These are phyloP conservation scores for Meripilus lineatus DNA, from an alignment of 1,284 basidiomycete genomes.

Conservation along the genomic window DNA sequence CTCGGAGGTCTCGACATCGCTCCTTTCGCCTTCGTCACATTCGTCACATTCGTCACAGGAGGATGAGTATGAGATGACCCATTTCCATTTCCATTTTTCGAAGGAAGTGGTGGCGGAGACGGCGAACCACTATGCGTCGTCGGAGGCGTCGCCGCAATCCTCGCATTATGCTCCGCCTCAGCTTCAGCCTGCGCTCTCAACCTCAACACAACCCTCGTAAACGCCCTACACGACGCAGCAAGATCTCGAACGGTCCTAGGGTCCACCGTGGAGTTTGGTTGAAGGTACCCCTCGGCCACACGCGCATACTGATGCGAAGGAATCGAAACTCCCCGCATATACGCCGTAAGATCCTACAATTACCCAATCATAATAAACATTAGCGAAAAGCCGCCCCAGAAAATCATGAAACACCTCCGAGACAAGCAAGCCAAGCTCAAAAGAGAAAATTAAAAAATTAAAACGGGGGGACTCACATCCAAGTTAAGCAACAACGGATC, in stretches of 20 bases:
- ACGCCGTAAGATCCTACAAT: conserved; percentile 64
- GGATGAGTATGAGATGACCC: too few relatives aligned
- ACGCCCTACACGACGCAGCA: conserved; percentile 47
- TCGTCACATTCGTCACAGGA: too few relatives aligned
- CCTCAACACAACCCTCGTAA: conserved; percentile 69
- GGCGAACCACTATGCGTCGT: conserved; percentile 6
- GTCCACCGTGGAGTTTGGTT: conserved; percentile 31
- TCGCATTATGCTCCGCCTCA: conserved; percentile 28
- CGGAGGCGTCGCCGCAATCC: conserved; percentile 19
- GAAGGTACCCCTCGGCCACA: conserved; percentile 49
- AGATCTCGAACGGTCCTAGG: conserved; percentile 41
- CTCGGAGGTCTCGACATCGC: conserved; percentile 43
- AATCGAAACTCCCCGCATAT: conserved; percentile 71
- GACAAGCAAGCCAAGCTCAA: not conserved
- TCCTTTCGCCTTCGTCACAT: too few relatives aligned
- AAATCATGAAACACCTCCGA: too few relatives aligned
- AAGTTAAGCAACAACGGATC: conserved; percentile 60
- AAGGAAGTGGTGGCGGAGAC: conserved; percentile 12
- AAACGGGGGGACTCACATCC: conserved; percentile 37
- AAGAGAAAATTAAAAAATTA: conserved; percentile 1
- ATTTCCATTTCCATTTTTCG: conserved; percentile 14
- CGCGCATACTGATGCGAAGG: conserved; percentile 67
- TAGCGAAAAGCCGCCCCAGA: too few relatives aligned
- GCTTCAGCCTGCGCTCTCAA: conserved; percentile 70
- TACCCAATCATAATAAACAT: conserved; percentile 11